These are phyloP conservation scores for Astrocystis sublimbata DNA, from an alignment of 495 filamentous ascomycete genomes.

Conservation along the genomic window DNA sequence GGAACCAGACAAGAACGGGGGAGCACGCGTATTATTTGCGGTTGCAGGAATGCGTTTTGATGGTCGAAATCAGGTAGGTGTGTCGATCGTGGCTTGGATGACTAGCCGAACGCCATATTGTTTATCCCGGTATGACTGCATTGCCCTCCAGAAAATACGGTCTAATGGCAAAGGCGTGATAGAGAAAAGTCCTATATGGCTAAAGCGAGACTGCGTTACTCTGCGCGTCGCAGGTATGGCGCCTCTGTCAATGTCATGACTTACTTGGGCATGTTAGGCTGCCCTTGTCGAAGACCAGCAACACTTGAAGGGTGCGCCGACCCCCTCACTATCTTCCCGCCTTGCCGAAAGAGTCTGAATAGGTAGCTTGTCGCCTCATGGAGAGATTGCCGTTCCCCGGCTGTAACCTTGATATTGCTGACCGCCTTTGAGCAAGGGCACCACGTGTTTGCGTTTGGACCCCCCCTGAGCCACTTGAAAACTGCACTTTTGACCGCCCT, in stretches of 20 bases:
- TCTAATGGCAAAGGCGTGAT: no score
- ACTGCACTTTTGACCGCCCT: neutral
- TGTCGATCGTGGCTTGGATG: no score
- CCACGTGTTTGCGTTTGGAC: neutral
- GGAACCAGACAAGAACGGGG: no score
- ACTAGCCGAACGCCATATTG: no score
- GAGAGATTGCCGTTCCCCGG: neutral
- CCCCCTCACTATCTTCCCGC: neutral
- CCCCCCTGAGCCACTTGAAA: slow-evolving; percentile 1
- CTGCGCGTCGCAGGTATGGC: neutral
- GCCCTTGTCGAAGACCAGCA: neutral
- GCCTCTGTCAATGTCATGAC: neutral
- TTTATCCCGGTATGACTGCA: no score
- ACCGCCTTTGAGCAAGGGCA: slow-evolving; percentile 7
- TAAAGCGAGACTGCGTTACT: neutral
- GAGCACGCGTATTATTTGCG: no score
- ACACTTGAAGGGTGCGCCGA: neutral
- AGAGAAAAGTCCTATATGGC: neutral
- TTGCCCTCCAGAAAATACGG: no score
- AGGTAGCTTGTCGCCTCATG: neutral
- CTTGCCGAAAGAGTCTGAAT: neutral
- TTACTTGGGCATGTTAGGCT: neutral
- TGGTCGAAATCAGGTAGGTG: no score
- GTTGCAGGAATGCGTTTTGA: no score
- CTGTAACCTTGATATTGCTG: neutral